phyloP scores from a whole-genome alignment of 2,329 filamentous ascomycete species.

The Apiospora saccharicola region DNA sequence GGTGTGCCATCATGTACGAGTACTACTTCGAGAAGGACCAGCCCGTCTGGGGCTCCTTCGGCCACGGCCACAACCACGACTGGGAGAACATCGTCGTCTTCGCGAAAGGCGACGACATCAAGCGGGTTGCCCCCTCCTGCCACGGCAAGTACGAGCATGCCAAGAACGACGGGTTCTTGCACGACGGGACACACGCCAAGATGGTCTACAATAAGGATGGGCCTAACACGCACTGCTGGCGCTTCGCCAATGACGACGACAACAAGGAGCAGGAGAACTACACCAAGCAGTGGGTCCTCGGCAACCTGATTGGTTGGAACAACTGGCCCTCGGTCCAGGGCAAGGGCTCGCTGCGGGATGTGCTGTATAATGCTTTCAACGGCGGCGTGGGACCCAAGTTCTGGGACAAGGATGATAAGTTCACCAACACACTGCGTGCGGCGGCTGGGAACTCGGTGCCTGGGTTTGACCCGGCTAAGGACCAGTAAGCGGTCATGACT shows the following conservation, averaged over 20 bases:
- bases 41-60: conserved; percentile 20
- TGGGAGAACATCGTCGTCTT: conserved; percentile 38
- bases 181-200: conserved; percentile 25
- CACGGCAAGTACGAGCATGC: conserved; percentile 23
- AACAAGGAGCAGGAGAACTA: conserved; percentile 28
- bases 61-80: conserved; percentile 35
- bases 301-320: conserved; percentile 26
- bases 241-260: conserved; percentile 26
- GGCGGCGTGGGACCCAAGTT: conserved; percentile 22
- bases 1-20: conserved; percentile 42
- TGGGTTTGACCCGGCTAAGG: conserved; percentile 21
- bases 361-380: not conserved
- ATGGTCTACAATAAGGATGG: conserved; percentile 29
- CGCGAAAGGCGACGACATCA: conserved; percentile 11
- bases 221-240: conserved; percentile 24
- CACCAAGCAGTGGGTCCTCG: conserved; percentile 25
- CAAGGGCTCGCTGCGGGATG: not conserved
- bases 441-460: conserved; percentile 16
- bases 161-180: conserved; percentile 21
- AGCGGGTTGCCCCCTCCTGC: conserved; percentile 25
- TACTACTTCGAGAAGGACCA: conserved; percentile 38
- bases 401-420: conserved; percentile 18
- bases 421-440: conserved; percentile 17
- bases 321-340: conserved; percentile 1
- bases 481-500: not conserved